Evolutionary conservation across 495 filamentous ascomycete species (phyloP).

Genomic region (Lasiosphaeria ovina): DNA sequence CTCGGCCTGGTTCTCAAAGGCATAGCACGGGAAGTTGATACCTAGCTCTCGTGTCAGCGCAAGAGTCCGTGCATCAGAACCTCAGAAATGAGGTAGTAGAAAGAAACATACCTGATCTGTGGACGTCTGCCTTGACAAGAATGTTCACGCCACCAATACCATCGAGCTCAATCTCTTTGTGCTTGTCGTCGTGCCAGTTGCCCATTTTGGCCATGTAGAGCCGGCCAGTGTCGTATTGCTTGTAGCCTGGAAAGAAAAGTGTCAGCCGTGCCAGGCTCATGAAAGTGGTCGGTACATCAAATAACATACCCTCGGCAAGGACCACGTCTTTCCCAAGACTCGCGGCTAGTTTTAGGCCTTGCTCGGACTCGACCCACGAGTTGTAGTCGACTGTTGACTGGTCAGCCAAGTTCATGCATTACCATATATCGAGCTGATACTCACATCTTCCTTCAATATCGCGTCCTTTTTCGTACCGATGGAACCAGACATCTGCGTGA

Average conservation of each 20-base stretch:
- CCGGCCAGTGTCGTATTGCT: constrained; percentile 85
- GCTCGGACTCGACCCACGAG: constrained; percentile 94
- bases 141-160: constrained; percentile 98
- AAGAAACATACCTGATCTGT: constrained; percentile 71
- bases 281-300: constrained; percentile 5
- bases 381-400: constrained; percentile 82
- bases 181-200: constrained; percentile 86
- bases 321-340: constrained; percentile 75
- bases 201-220: constrained; percentile 85
- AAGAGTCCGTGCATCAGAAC: not conserved
- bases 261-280: not conserved
- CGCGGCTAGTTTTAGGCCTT: constrained; percentile 68
- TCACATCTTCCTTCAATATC: constrained; percentile 95
- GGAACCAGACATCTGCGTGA: constrained; percentile 89
- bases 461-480: constrained; percentile 74
- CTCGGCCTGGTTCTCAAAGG: constrained; percentile 98
- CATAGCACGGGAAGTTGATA: constrained; percentile 95
- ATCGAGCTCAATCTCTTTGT: constrained; percentile 86
- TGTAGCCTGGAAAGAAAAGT: constrained; percentile 62
- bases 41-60: constrained; percentile 47
- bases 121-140: constrained; percentile 94
- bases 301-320: constrained; percentile 71
- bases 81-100: not conserved
- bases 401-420: constrained; percentile 16
- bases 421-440: constrained; percentile 33